Conservation (phyloP, 2,329 filamentous ascomycete species). For the Diaporthe citrichinensis region DNA sequence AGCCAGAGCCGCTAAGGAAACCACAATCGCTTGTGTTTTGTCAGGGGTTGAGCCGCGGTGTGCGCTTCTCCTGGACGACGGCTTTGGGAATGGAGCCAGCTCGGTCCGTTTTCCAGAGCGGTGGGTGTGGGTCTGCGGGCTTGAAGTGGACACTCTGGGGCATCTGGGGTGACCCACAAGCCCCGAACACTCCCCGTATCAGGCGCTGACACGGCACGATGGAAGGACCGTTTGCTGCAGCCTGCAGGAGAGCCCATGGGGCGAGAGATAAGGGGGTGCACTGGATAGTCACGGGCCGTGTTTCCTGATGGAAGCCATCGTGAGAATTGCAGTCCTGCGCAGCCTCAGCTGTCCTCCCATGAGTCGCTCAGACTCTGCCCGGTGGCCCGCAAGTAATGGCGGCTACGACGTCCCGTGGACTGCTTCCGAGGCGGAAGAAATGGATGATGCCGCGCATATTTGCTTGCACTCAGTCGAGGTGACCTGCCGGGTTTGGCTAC, state of each 20-base stretch:
- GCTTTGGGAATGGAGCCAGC: slow-evolving; percentile 28
- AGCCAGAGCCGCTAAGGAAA: slow-evolving; percentile 26
- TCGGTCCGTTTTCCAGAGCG: slow-evolving; percentile 40
- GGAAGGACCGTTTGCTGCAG: slow-evolving; percentile 26
- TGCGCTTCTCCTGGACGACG: slow-evolving; percentile 28
- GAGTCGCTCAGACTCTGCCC: slow-evolving; percentile 11
- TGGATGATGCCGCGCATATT: neutral
- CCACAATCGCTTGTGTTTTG: slow-evolving; percentile 17
- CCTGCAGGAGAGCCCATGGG: slow-evolving; percentile 36
- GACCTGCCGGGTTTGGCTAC: neutral
- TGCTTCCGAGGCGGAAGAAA: neutral
- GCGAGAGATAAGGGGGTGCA: slow-evolving; percentile 24
- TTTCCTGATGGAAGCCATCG: slow-evolving; percentile 23
- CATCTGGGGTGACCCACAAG: slow-evolving; percentile 38
- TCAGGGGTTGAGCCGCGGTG: slow-evolving; percentile 35
- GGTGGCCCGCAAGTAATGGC: neutral
- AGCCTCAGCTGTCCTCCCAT: slow-evolving; percentile 17
- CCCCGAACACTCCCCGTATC: slow-evolving; percentile 36
- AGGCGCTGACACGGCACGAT: slow-evolving; percentile 34
- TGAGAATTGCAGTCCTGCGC: neutral
- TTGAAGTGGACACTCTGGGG: slow-evolving; percentile 32
- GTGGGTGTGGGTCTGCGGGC: slow-evolving; percentile 40
- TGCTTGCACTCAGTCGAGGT: neutral
- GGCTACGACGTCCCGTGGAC: neutral
- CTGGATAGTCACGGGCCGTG: slow-evolving; percentile 35